Conservation (phyloP, 306 rosid species). For the Notholithocarpus densiflorus region DNA sequence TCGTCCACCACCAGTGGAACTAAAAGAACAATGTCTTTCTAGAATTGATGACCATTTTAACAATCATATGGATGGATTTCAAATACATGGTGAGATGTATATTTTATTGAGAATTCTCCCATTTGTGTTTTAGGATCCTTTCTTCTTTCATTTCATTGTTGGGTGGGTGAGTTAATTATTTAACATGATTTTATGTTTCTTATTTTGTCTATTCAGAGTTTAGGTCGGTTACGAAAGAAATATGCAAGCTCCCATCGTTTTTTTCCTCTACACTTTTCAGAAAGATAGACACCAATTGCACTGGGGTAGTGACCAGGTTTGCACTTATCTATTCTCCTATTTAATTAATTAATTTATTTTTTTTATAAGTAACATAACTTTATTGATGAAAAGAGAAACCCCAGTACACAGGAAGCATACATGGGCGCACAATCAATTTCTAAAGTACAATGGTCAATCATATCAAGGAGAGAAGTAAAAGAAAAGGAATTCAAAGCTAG, state of each 20-base stretch:
- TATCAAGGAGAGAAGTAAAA: too few relatives aligned
- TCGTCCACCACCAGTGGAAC: slow-evolving; percentile 65
- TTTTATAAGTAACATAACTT: too few relatives aligned
- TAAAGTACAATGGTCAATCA: too few relatives aligned
- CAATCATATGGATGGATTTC: slow-evolving; percentile 59
- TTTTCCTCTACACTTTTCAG: slow-evolving; percentile 49
- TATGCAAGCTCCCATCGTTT: slow-evolving; percentile 60
- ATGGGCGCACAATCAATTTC: too few relatives aligned
- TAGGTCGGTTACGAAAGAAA: slow-evolving; percentile 44
- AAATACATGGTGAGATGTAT: slow-evolving; percentile 57
- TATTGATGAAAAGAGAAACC: too few relatives aligned
- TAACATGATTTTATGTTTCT: background rate
- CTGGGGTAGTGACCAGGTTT: slow-evolving; percentile 53
- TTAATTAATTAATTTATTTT: too few relatives aligned
- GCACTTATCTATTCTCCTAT: slow-evolving; percentile 10
- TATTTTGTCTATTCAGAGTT: slow-evolving; percentile 38
- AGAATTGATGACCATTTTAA: slow-evolving; percentile 45
- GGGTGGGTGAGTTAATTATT: background rate
- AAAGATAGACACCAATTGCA: slow-evolving; percentile 49
- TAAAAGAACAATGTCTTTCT: slow-evolving; percentile 49
- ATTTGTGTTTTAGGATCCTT: background rate
- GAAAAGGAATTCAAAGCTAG: too few relatives aligned
- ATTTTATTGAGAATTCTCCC: background rate
- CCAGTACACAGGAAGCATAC: too few relatives aligned
- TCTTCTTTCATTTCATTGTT: background rate